Evolutionary conservation across 192 early-diverging fungal genomes (phyloP).

Genomic region (Umbelopsis sp.): DNA sequence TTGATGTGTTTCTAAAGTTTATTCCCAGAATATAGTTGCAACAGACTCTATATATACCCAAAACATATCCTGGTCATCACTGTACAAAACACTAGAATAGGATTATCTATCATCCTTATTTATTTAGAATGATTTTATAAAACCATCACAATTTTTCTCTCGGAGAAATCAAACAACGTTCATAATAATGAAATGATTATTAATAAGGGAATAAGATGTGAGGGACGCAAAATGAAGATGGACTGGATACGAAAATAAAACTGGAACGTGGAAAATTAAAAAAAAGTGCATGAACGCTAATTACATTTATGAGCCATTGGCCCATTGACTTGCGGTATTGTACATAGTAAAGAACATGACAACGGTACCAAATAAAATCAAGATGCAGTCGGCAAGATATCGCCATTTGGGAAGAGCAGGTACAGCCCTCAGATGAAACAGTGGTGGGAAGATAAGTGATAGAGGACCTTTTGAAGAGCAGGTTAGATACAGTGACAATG

Average conservation of each 20-base stretch:
- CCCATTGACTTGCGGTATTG: conserved; percentile 31
- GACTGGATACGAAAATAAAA: not conserved
- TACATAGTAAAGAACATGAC: conserved; percentile 39
- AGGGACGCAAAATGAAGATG: not conserved
- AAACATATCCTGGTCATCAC: no score
- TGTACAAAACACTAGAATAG: not conserved
- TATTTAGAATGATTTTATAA: not conserved
- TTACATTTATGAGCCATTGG: not conserved
- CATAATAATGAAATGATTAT: not conserved
- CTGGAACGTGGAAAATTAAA: not conserved
- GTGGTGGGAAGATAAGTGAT: conserved; percentile 82
- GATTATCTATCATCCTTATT: not conserved
- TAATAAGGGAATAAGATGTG: not conserved
- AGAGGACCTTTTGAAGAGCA: conserved; percentile 46
- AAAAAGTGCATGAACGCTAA: not conserved
- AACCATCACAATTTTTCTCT: not conserved
- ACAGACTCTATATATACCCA: not conserved
- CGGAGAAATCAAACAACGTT: not conserved
- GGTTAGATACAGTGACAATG: not conserved
- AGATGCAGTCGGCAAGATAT: conserved; percentile 52
- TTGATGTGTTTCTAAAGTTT: conserved; percentile 44
- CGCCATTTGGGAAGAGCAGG: conserved; percentile 44
- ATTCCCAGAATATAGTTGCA: not conserved
- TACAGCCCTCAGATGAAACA: conserved; percentile 71
- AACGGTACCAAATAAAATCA: conserved; percentile 66